Base-by-base conservation (phyloP, 345 rosid species). In the Noccaea caerulescens region DNA sequence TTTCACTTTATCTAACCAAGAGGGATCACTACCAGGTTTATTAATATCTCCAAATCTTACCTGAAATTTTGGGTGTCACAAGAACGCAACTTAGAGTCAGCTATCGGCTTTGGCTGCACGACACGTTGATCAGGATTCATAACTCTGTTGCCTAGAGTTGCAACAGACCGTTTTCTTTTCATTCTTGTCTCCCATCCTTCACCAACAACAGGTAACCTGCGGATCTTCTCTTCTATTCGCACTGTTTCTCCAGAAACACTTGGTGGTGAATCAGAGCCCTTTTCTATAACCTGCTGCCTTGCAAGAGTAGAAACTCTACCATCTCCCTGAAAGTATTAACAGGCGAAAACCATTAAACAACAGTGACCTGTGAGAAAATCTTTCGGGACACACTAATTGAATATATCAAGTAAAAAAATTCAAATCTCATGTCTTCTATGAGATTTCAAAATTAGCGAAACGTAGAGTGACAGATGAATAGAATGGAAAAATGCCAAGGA, bases 111-210 rank as follows among this genome's bases (percentile, higher is more conserved):
- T 1, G 78, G 80, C 71, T 69, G 91, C 82, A 83, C 80, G 49
- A 81, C 44, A 50, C 84, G 85, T 60, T 79, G 88, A 60, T 91
- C 95, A 85, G 77, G 73, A 75, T 78, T 81, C 50, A 85, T 39
- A 72, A 82, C 75, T 84, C 97, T 86, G 74, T 72, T 80, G 57
- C 87, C 85, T 50, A 88, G 85, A 67, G 88, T 75, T 53, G 90
- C 92, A 80, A 89, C 89, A 80, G 99, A 94, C 53, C 96, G 89
- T 78, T 86, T 94, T 77, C 88, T 85, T 80, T 89, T 94, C 84
- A 85, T 86, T 82, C 84, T 94, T 69, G 82, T 86, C 55, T 91
- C 99, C 97, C 99, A 91, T 77, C 87, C 93, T 75, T 94, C 99
- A 68, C 95, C 90, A 68, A 87, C 91, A 72, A 86, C 82, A 45